phyloP scores from a whole-genome alignment of 108 stramenopile genomes.

The Poteriospumella lacustris region DNA sequence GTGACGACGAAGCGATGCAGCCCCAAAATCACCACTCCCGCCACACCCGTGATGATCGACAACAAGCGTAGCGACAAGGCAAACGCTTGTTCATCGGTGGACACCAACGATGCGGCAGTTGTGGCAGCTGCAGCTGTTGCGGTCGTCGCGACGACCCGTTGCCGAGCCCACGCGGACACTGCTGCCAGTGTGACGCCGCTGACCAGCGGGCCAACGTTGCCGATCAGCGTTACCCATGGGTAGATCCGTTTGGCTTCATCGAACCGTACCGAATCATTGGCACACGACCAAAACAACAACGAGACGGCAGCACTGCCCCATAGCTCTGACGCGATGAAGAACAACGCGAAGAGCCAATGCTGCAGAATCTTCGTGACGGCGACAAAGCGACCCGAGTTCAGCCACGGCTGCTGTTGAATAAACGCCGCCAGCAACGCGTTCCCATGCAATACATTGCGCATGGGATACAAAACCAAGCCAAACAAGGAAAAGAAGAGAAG shows the following conservation, averaged over 20 bases:
- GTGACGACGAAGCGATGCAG: neutral
- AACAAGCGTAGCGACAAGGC: slow-evolving; percentile 66
- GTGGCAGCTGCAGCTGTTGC: too few relatives aligned
- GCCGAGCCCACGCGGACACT: too few relatives aligned
- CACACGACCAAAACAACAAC: slow-evolving; percentile 91
- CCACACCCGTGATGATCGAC: slow-evolving; percentile 57
- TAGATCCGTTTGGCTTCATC: slow-evolving; percentile 31
- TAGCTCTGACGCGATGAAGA: slow-evolving; percentile 83
- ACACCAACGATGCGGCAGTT: slow-evolving; percentile 68
- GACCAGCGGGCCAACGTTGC: slow-evolving; percentile 77
- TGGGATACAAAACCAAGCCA: slow-evolving; percentile 76
- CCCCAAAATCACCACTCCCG: neutral
- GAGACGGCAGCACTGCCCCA: slow-evolving; percentile 39
- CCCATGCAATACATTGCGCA: slow-evolving; percentile 64
- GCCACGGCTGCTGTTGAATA: slow-evolving; percentile 61
- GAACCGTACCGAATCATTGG: slow-evolving; percentile 84
- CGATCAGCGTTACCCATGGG: slow-evolving; percentile 3
- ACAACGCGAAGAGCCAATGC: slow-evolving; percentile 87
- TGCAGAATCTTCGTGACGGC: slow-evolving; percentile 69
- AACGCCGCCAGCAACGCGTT: too few relatives aligned
- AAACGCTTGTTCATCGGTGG: slow-evolving; percentile 70
- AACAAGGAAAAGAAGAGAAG: slow-evolving; percentile 80
- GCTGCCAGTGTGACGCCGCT: slow-evolving; percentile 79
- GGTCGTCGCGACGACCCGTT: too few relatives aligned
- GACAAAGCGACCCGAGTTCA: slow-evolving; percentile 53